Base-by-base conservation (phyloP, 1,284 basidiomycete genomes). In the Rhodotorula mucilaginosa region DNA sequence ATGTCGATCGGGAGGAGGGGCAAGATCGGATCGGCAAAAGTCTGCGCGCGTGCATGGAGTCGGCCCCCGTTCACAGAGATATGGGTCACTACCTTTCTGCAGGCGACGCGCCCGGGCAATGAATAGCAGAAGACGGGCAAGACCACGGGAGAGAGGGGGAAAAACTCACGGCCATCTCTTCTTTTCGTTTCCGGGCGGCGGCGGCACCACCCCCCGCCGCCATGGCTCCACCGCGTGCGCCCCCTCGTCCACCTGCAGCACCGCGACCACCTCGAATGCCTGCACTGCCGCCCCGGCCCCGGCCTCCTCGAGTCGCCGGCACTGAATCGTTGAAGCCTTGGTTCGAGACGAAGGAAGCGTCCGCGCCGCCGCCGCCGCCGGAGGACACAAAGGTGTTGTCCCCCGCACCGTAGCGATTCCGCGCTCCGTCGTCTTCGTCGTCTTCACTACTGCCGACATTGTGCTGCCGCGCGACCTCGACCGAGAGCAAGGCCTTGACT, bases 1-100 rank as follows among this genome's bases (percentile, higher is more conserved):
- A 76, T 71, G 21, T 70, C 69, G 70, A 78, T 75, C 23, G 77
- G 77, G 48, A 79, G 65, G 18, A 74, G 68, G 2, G 70, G 68
- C 48, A 79, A 69, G 56, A 79, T 70, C 7, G 70, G 69, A 46
- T 74, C 71, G 5, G 74, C 70, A 59, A 78, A 78, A 5, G 73
- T 72, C 72, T 73, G 66, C 26, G 18, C 0, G 18, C n/a, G 34
- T 4, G 56, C 12, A 18, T 31, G 61, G 8, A 23, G 16, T 12
- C 23, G 23, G 7, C 4, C 34, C 39, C 39, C 39, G 39, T 8
- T 44, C 39, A 13, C 8, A 10, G 39, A 44, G 39, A 44, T 10
- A 44, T 12, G 10, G 12, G 39, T 44, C 39, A 44, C 7, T 39
- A 12, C 12, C 8, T 10, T 44, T 10, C 39, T 44, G 39, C 39